These are phyloP conservation scores for Ploettnerulaceae sp. DNA, from an alignment of 2,329 filamentous ascomycete genomes.

Conservation along the genomic window DNA sequence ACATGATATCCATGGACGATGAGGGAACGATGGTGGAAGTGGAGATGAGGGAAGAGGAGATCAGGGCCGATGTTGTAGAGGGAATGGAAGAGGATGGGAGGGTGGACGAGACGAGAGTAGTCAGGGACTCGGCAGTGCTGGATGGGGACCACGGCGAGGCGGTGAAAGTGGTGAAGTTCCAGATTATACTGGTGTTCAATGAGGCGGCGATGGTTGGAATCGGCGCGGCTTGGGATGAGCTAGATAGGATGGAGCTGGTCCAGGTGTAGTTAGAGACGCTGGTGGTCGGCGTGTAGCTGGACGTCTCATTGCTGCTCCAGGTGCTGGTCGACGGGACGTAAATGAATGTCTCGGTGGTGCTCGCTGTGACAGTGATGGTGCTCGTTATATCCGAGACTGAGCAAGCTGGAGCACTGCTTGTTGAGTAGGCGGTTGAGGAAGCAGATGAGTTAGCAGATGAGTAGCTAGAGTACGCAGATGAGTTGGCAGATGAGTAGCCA, in stretches of 20 bases:
- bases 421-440: neutral
- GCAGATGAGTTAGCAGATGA: neutral
- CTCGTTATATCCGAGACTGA: neutral
- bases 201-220: neutral
- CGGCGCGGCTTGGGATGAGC: neutral
- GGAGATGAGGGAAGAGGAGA: neutral
- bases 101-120: neutral
- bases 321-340: too few species aligned
- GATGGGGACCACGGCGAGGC: neutral
- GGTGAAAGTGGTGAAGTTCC: neutral
- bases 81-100: neutral
- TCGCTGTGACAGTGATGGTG: neutral
- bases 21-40: neutral
- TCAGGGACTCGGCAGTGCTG: neutral
- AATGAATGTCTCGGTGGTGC: neutral
- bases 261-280: neutral
- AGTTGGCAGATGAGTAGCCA: neutral
- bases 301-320: too few species aligned
- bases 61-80: slow-evolving; percentile 3
- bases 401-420: neutral
- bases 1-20: neutral
- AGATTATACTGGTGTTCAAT: neutral
- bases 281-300: too few species aligned
- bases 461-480: neutral
- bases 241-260: neutral